Evolutionary conservation across 2,329 filamentous ascomycete species (phyloP), one percentile per base, ranked within the genome.

Genomic region (Pseudocercospora ulei): DNA sequence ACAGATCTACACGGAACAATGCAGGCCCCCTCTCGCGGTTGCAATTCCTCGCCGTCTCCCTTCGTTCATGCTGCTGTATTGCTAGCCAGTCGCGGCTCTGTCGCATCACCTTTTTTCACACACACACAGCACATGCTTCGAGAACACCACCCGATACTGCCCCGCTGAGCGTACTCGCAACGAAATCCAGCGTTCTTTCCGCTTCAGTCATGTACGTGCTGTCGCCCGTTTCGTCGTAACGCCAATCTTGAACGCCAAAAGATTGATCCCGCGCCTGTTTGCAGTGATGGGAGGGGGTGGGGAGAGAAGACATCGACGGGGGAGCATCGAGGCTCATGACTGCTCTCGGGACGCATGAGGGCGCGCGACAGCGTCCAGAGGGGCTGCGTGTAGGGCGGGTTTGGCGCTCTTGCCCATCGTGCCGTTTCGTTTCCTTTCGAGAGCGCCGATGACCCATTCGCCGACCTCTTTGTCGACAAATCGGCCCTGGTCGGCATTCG

Each of bases 341-440:
- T 25, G 34, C 16, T 26, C 12, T 36, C 22, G 22, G 27, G 34
- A 17, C 6, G 22, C 22, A 26, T 16, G 11, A 6, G 30, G 43
- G 40, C 41, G 43, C 12, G 41, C 33, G 20, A 45, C 41, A 8
- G 74, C 75, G 59, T 94, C 83, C 28, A 96, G 64, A 1, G 87
- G 84, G 14, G 83, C 88, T 3, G 84, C 79, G 60, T 96, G 90
- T 46, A 96, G 64, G 2, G 90, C 87, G 9, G 90, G 90, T 56
- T 82, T 83, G 33, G 70, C 68, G 9, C 64, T 59, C 33, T 67
- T 68, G 3, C 66, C 68, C 57, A 66, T 72, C 29, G 65, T 65
- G 9, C 75, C 82, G 2, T 68, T 71, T 46, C 67, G 70, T 55
- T 78, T 78, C 53, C 73, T 72, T 48, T 80, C 75, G 26, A 96